These are phyloP conservation scores for Vitis hybrid DNA, from an alignment of 177 flowering plant species.

Conservation along the genomic window DNA sequence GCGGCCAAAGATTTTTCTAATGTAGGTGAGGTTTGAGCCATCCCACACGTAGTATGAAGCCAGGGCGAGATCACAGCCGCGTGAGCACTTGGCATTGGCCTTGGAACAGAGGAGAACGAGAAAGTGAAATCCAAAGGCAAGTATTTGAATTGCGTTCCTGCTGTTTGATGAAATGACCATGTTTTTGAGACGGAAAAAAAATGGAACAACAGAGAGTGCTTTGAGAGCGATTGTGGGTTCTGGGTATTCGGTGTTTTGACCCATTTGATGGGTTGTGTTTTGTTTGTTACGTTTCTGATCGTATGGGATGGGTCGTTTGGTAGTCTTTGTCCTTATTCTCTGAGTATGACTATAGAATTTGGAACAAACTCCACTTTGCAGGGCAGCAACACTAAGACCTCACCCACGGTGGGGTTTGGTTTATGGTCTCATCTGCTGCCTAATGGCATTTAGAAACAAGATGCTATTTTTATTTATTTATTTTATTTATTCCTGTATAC, in stretches of 20 bases:
- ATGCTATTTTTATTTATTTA: too few relatives aligned
- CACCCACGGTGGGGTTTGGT: too few relatives aligned
- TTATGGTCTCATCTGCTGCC: too few relatives aligned
- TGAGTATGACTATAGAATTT: too few relatives aligned
- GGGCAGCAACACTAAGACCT: too few relatives aligned
- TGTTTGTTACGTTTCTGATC: not conserved
- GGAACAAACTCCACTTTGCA: too few relatives aligned
- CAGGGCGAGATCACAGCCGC: constrained; percentile 40
- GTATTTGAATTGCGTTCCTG: not conserved
- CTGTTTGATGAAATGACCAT: not conserved
- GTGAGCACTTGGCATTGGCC: constrained; percentile 34
- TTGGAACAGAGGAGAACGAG: not conserved
- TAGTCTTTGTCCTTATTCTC: too few relatives aligned
- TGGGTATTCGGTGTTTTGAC: not conserved
- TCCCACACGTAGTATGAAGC: constrained; percentile 45
- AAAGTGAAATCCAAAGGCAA: not conserved
- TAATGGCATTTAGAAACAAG: too few relatives aligned
- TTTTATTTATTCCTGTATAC: too few relatives aligned
- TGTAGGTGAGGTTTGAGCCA: constrained; percentile 35
- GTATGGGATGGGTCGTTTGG: too few relatives aligned
- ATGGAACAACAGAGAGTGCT: not conserved
- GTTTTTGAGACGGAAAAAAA: not conserved
- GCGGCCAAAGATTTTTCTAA: constrained; percentile 23
- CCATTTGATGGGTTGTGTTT: not conserved
- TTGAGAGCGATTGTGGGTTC: not conserved